Base-by-base conservation (phyloP, 1,284 basidiomycete species). In the Sporisorium exsertum region DNA sequence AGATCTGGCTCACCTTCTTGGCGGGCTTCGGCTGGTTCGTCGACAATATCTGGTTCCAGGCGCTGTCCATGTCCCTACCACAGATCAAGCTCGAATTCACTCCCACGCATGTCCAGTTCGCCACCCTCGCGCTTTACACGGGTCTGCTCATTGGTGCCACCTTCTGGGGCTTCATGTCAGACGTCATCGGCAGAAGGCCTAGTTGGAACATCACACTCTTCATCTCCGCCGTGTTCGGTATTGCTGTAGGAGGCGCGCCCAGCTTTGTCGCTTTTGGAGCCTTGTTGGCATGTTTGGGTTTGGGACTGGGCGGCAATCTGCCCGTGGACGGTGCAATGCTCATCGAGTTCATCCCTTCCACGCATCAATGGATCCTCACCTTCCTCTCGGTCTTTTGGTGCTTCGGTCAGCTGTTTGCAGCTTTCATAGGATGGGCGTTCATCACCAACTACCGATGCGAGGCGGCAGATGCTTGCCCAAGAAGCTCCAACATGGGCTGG, bases 321-420 rank as follows among this genome's bases (percentile, higher is more conserved):
- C 81, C 79, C 0, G 81, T 84, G 27, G 82, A 84, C 47, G 82
- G 81, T 2, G 79, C 79, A 3, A 75, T 84, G 79, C 58, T 84
- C 29, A 79, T 84, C 64, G 82, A 84, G 59, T 83, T 78, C 55
- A 66, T 82, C 22, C 82, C 82, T 1, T 72, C 70, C 3, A 59
- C 79, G 12, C 62, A 69, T 55, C 60, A 91, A 87, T 91, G 89
- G 88, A 88, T 90, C 40, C 84, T 91, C 49, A 91, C 90, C 0
- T 86, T 91, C n/a, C 87, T 91, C 0, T 90, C 89, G 10, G 87
- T 89, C 29, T 91, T 89, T 88, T 91, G 91, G 91, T 89, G 89
- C 18, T 78, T 91, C 24, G 91, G 90, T 1, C 90, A 90, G 74
- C 85, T 90, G 29, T 79, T 85, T 58, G 84, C 81, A 6, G 75